Percentiles rank a stretch among this genome's conserved stretches.
Conservation (phyloP, 305 asterid genomes). For the Withania somnifera region DNA sequence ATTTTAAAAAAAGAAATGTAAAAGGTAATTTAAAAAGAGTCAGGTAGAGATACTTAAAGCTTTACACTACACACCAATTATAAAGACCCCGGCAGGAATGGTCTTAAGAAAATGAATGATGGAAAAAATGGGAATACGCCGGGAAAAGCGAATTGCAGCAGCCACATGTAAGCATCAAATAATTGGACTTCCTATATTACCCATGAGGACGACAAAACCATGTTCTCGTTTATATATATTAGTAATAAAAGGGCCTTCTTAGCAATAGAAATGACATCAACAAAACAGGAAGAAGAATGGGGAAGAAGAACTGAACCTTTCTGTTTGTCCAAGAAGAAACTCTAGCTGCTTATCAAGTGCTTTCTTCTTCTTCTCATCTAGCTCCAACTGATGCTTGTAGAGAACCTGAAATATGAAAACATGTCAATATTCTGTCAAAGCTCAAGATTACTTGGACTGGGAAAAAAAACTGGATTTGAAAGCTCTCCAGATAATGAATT, state of each 20-base stretch:
- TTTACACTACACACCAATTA: background rate
- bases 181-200: background rate
- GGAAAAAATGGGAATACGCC: background rate
- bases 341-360: constrained; percentile 95
- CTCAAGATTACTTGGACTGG: background rate
- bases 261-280: background rate
- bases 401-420: constrained; percentile 50
- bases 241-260: background rate
- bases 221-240: background rate
- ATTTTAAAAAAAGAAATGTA: too few relatives aligned
- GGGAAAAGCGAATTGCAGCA: background rate
- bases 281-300: background rate
- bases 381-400: constrained; percentile 88
- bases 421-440: constrained; percentile 9
- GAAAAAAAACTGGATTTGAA: background rate
- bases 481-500: constrained; percentile 8
- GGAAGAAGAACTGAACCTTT: constrained; percentile 38
- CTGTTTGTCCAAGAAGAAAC: constrained; percentile 99
- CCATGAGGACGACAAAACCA: background rate
- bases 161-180: background rate
- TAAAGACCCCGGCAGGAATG: background rate
- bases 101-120: background rate
- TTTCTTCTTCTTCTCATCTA: constrained; percentile 90
- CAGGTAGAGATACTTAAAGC: background rate
- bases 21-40: too few relatives aligned